Percentiles rank a stretch among this genome's conserved stretches.
These are phyloP conservation scores for Chaetomium tenue DNA, from an alignment of 495 filamentous ascomycete genomes.

Conservation along the genomic window DNA sequence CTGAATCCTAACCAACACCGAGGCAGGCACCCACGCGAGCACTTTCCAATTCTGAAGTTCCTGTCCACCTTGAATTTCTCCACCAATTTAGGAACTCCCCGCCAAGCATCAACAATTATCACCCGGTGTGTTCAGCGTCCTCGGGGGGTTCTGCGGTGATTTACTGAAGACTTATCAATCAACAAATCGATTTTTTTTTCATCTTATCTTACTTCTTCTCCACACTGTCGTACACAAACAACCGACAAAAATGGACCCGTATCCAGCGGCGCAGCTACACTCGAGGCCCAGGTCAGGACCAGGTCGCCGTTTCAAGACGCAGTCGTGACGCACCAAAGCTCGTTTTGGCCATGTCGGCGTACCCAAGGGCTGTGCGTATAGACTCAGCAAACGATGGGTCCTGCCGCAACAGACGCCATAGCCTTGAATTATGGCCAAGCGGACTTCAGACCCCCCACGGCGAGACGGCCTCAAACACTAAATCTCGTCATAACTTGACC, in stretches of 20 bases:
- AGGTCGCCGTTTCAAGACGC: constrained; percentile 16
- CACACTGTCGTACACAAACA: neutral
- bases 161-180: neutral
- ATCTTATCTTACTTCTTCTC: neutral
- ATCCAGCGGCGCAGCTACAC: constrained; percentile 8
- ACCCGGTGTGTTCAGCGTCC: no score
- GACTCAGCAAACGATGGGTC: neutral
- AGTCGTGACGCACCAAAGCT: neutral
- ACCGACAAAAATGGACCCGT: neutral
- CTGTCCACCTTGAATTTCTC: no score
- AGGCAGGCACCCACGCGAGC: constrained; percentile 3
- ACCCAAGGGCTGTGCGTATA: neutral
- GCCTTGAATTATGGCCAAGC: neutral
- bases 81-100: neutral
- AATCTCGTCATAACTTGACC: constrained; percentile 13
- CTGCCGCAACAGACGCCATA: neutral
- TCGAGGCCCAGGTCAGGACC: constrained; percentile 1
- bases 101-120: neutral
- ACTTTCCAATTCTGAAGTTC: neutral
- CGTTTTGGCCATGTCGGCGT: neutral
- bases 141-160: neutral
- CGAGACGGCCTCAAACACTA: constrained; percentile 16
- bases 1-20: no score
- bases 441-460: constrained; percentile 9
- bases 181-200: neutral